Evolutionary conservation across 768 basidiomycete genomes (phyloP).

Genomic region (Termitomyces sp.): DNA sequence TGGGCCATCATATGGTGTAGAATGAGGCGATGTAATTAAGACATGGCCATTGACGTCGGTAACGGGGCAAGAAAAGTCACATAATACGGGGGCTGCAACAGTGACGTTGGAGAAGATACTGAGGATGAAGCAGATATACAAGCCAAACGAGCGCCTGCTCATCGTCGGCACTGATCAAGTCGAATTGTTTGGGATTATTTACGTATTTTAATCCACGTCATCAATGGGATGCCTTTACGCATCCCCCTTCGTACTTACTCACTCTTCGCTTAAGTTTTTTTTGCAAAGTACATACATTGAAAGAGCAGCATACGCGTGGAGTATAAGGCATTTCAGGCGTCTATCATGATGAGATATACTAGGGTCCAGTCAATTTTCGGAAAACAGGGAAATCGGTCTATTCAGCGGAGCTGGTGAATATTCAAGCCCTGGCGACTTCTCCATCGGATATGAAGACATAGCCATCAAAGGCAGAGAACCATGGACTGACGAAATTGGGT

Average conservation of each 20-base stretch:
- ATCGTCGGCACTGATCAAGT: not conserved
- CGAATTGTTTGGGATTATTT: not conserved
- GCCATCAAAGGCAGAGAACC: not conserved
- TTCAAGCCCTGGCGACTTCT: not conserved
- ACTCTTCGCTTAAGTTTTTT: no score
- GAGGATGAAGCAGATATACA: not conserved
- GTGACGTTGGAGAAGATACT: not conserved
- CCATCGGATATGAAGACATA: not conserved
- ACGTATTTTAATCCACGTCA: not conserved
- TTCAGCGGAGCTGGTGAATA: conserved; percentile 6
- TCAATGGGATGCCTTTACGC: no score
- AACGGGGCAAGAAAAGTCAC: conserved; percentile 14
- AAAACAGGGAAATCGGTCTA: conserved; percentile 9
- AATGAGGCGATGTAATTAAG: conserved; percentile 9
- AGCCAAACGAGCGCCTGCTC: not conserved
- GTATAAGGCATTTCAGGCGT: not conserved
- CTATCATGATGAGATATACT: not conserved
- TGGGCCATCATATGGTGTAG: conserved; percentile 11
- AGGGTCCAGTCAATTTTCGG: conserved; percentile 1
- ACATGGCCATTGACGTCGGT: conserved; percentile 7
- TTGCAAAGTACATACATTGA: no score
- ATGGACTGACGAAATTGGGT: not conserved
- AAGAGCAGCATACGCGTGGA: no score
- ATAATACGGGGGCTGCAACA: conserved; percentile 7
- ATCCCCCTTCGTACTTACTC: no score